Evolutionary conservation across 176 grass and related monocot genomes (phyloP), one percentile per base, ranked within the genome.

Genomic region (Musa beccarii): DNA sequence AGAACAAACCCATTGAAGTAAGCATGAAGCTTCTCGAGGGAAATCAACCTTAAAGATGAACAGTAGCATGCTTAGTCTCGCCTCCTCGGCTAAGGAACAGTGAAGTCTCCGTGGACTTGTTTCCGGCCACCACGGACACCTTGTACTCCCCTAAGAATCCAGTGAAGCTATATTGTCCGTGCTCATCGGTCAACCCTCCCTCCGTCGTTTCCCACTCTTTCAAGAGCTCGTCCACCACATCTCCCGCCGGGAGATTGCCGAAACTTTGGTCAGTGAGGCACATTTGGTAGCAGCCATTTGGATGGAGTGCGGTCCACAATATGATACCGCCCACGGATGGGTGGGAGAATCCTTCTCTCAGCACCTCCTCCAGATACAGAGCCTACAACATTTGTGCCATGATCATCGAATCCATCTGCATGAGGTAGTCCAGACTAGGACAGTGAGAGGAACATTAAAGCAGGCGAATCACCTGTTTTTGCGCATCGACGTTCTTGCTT

Each of bases 211-310:
- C 25, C 95, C 95, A 99, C 78, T 99, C 95, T 62, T 79, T 71
- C 8, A 99, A 78, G 22, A 99, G 83, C 1, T 80, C 55, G 72
- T 99, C 95, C 61, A 99, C 86, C 17, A 71, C 87, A 81, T 94
- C 95, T 51, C 95, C 95, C 0, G 73, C 52, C 1, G 90, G 95
- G 11, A 99, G 83, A 79, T 99, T 99, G 5, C 22, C 73, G 53
- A 99, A 81, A n/a, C 74, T 78, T 86, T 83, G 82, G 78, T 99
- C 91, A 0, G 95, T 99, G 68, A 99, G 85, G 83, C 95, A 99
- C 95, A 99, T 99, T 78, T 99, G 86, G 73, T 94, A 99, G 84
- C 95, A 99, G 0, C 95, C 91, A 54, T 8, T 76, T 72, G 76
- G 80, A 78, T 99, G 91, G 69, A 99, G 71, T 69, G 95, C 95